These are phyloP conservation scores for Starmerella riodocensis DNA, from an alignment of 805 yeast species.

Conservation along the genomic window DNA sequence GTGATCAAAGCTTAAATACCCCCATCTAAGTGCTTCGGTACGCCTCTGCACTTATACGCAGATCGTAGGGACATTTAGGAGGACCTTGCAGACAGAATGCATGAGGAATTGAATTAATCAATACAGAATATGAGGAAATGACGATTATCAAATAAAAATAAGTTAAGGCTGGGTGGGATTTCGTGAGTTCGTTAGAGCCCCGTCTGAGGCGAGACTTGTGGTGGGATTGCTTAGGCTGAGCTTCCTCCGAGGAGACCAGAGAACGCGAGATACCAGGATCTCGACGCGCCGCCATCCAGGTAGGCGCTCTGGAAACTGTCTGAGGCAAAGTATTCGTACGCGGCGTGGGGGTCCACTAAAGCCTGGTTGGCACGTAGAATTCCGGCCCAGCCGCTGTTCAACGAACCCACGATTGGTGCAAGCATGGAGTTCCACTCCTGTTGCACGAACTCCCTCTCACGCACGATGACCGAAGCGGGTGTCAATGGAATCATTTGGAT, in stretches of 20 bases:
- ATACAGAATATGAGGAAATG: no score
- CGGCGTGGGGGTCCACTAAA: constrained; percentile 48
- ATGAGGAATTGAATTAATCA: no score
- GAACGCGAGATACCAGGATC: constrained; percentile 75
- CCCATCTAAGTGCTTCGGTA: no score
- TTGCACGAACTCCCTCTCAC: constrained; percentile 37
- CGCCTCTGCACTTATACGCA: no score
- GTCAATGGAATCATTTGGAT: constrained; percentile 70
- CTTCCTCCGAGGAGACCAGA: constrained; percentile 33
- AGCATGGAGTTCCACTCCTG: constrained; percentile 51
- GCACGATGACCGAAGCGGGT: constrained; percentile 44
- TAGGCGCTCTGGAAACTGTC: constrained; percentile 39
- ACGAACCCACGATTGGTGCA: constrained; percentile 35
- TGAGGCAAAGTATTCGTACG: constrained; percentile 51
- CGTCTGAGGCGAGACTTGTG: no score
- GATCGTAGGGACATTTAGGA: no score
- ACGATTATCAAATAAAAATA: no score
- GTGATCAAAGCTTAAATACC: no score
- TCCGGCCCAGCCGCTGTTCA: constrained; percentile 47
- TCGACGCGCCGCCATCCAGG: constrained; percentile 74
- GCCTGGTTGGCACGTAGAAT: constrained; percentile 62
- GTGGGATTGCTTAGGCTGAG: no score
- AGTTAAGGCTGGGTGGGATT: no score
- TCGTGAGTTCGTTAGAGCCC: no score
- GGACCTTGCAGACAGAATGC: no score